Evolutionary conservation across 1,284 basidiomycete species (phyloP).

Genomic region (Ceratobasidium sp.): DNA sequence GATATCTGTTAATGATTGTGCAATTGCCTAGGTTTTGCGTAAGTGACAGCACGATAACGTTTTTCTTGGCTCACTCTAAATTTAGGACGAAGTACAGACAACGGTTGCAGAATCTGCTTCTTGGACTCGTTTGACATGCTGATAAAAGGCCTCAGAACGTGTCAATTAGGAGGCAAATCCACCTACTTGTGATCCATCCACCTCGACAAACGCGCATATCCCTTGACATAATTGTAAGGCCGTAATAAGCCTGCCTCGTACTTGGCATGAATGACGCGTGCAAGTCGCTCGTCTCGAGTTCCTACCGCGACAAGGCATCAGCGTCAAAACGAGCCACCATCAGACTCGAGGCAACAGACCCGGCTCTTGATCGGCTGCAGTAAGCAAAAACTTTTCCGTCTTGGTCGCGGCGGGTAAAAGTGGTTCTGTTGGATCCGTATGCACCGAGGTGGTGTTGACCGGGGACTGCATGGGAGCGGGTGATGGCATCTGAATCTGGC

Average conservation of each 20-base stretch:
- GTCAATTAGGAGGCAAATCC: constrained; percentile 1
- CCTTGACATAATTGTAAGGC: constrained; percentile 97
- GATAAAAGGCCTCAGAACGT: constrained; percentile 13
- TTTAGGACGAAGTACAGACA: constrained; percentile 92
- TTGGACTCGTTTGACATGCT: constrained; percentile 91
- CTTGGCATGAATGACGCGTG: constrained; percentile 94
- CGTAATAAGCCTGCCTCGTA: constrained; percentile 96
- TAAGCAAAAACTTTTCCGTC: constrained; percentile 90
- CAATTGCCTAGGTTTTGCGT: constrained; percentile 72
- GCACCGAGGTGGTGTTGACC: constrained; percentile 45
- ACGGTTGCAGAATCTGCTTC: constrained; percentile 87
- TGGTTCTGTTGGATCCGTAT: constrained; percentile 53
- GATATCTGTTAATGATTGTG: constrained; percentile 89
- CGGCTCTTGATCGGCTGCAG: constrained; percentile 91
- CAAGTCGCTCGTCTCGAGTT: constrained; percentile 89
- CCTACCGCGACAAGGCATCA: constrained; percentile 64
- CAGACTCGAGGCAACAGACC: constrained; percentile 8
- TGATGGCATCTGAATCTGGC: constrained; percentile 42
- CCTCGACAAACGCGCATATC: constrained; percentile 86
- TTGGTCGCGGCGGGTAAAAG: constrained; percentile 78
- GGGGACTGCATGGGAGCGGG: constrained; percentile 35
- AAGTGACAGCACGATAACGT: background rate
- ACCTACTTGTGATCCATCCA: constrained; percentile 95
- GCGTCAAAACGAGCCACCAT: background rate
- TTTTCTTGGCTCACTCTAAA: constrained; percentile 72